Evolutionary conservation across 108 stramenopile species (phyloP).

Genomic region (Poteriospumella lacustris): DNA sequence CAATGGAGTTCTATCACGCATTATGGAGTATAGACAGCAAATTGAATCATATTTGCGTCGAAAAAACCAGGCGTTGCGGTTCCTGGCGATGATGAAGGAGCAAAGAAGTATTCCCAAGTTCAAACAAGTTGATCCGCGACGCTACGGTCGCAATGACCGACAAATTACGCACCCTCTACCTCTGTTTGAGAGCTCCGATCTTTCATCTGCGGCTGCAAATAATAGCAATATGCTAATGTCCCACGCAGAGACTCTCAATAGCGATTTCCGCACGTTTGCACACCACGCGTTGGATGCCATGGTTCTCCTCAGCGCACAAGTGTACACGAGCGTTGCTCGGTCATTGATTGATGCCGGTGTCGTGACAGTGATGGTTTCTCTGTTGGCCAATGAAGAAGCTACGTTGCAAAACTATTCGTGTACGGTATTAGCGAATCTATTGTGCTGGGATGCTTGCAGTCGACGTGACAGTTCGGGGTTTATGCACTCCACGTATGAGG

Average conservation of each 20-base stretch:
- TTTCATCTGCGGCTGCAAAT: too few species aligned
- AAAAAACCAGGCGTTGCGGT: neutral
- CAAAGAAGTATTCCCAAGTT: neutral
- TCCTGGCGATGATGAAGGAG: conserved; percentile 13
- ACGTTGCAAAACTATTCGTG: conserved; percentile 21
- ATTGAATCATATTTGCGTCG: neutral
- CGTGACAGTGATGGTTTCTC: neutral
- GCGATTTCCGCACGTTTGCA: conserved; percentile 11
- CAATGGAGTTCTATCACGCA: neutral
- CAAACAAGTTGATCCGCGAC: neutral
- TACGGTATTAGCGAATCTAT: neutral
- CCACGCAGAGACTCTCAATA: conserved; percentile 5
- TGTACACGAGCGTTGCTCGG: neutral
- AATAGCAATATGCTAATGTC: neutral
- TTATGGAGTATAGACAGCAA: neutral
- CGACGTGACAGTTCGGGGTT: neutral
- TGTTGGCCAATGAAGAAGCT: conserved; percentile 24
- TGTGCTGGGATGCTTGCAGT: conserved; percentile 14
- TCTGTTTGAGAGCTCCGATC: neutral
- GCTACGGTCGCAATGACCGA: neutral
- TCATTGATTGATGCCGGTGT: conserved; percentile 1
- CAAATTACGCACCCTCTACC: conserved; percentile 12
- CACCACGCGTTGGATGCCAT: neutral
- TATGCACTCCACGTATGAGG: too few species aligned
- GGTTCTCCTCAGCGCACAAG: neutral